A percentile compares a stretch with the other conserved stretches of the same genome.
phyloP scores from a whole-genome alignment of 1,139 yeast species.

The Zygosaccharomyces sapae region DNA sequence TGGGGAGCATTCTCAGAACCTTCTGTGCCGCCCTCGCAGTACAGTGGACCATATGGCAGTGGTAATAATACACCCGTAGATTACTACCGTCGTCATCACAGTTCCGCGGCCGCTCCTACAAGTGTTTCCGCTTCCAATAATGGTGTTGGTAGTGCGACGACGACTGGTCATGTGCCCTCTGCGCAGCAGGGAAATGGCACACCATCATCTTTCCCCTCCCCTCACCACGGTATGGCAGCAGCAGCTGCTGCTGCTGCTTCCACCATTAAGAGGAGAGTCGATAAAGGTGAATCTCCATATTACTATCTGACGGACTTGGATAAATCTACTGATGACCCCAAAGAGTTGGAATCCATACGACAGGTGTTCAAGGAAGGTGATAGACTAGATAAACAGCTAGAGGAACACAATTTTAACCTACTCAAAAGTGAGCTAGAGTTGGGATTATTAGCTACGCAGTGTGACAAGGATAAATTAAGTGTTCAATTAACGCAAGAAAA shows the following conservation, averaged over 20 bases:
- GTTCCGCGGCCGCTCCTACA: not conserved
- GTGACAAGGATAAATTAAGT: slow-evolving; percentile 29
- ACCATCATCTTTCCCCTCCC: not conserved
- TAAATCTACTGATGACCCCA: slow-evolving; percentile 17
- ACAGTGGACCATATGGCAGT: slow-evolving; percentile 6
- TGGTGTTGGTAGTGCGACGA: not conserved
- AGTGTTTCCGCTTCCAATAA: not conserved
- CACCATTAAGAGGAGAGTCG: slow-evolving; percentile 10
- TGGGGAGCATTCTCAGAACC: slow-evolving; percentile 1
- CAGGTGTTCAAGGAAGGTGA: slow-evolving; percentile 22
- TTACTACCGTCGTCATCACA: slow-evolving; percentile 5
- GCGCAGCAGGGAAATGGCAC: not conserved
- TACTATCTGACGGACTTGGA: slow-evolving; percentile 24
- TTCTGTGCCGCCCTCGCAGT: not conserved
- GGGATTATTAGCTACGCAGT: slow-evolving; percentile 26
- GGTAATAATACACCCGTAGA: slow-evolving; percentile 13
- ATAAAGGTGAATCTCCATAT: slow-evolving; percentile 21
- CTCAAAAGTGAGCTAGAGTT: slow-evolving; percentile 27
- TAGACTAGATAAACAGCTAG: slow-evolving; percentile 21
- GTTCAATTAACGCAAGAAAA: slow-evolving; percentile 28
- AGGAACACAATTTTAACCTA: slow-evolving; percentile 20
- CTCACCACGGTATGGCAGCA: not conserved
- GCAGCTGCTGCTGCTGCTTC: too few species aligned
- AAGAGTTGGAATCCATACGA: slow-evolving; percentile 17
- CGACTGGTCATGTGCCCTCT: not conserved